phyloP scores from a whole-genome alignment of 2,329 filamentous ascomycete genomes.

The Chalaropsis thielavioides region DNA sequence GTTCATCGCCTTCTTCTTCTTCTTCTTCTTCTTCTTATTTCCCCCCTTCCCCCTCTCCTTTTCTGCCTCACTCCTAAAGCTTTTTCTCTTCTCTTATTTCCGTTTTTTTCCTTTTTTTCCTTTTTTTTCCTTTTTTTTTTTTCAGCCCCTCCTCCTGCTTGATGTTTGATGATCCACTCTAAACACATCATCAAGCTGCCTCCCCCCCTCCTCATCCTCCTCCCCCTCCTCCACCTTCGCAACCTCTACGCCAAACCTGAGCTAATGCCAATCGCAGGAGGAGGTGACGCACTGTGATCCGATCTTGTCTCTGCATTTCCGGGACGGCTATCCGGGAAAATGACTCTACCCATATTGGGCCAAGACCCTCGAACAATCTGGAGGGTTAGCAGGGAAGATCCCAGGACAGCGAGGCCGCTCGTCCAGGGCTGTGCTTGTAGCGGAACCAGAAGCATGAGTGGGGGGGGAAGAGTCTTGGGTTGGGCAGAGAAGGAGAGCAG shows the following conservation, averaged over 20 bases:
- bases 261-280: slow-evolving; percentile 1
- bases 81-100: background rate
- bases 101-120: background rate
- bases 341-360: background rate
- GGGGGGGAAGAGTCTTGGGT: background rate
- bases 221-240: background rate
- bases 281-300: background rate
- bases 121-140: background rate
- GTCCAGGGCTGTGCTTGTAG: background rate
- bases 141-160: background rate
- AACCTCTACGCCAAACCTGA: background rate
- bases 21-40: background rate
- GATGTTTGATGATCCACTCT: slow-evolving; percentile 2
- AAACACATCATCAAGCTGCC: background rate
- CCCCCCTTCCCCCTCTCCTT: background rate
- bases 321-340: background rate
- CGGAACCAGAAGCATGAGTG: background rate
- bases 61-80: background rate
- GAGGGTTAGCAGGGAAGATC: background rate
- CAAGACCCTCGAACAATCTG: background rate
- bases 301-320: slow-evolving; percentile 1
- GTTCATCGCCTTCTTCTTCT: background rate
- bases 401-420: background rate
- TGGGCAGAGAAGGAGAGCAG: background rate
- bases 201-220: background rate